A percentile compares a stretch with the other conserved stretches of the same genome.
Evolutionary conservation across 2,329 filamentous ascomycete genomes (phyloP).

Genomic region (Periglandula ipomoeae): DNA sequence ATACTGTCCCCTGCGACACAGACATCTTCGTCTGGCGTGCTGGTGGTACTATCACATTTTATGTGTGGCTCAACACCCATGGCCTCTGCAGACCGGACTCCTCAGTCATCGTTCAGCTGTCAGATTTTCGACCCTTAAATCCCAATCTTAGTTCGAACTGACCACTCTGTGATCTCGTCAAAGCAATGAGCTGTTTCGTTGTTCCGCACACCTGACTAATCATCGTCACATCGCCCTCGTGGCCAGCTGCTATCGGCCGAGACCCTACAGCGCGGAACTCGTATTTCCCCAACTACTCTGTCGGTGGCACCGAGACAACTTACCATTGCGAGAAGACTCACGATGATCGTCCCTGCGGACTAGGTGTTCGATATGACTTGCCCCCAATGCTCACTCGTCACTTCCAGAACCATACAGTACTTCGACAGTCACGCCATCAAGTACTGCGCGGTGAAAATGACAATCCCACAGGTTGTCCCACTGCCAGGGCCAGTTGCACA

Average conservation of each 20-base stretch:
- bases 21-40: not conserved
- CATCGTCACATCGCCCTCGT: constrained; percentile 3
- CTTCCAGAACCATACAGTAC: not conserved
- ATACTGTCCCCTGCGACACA: no score
- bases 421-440: not conserved
- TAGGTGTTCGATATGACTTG: no score
- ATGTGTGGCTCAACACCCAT: not conserved
- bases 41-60: not conserved
- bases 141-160: not conserved
- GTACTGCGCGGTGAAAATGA: not conserved
- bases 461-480: not conserved
- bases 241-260: constrained; percentile 12
- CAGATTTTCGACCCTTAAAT: not conserved
- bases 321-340: not conserved
- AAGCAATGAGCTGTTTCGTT: not conserved
- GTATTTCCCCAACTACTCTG: not conserved
- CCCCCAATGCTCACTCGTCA: not conserved
- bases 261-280: constrained; percentile 5
- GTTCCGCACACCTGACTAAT: constrained; percentile 3
- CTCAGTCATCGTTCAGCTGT: not conserved
- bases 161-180: not conserved
- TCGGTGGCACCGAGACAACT: not conserved
- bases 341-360: not conserved
- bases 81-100: not conserved
- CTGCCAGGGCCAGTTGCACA: not conserved